Percentiles rank a stretch among this genome's conserved stretches.
phyloP scores from a whole-genome alignment of 2,329 filamentous ascomycete species.

The Pyrenophora teres region DNA sequence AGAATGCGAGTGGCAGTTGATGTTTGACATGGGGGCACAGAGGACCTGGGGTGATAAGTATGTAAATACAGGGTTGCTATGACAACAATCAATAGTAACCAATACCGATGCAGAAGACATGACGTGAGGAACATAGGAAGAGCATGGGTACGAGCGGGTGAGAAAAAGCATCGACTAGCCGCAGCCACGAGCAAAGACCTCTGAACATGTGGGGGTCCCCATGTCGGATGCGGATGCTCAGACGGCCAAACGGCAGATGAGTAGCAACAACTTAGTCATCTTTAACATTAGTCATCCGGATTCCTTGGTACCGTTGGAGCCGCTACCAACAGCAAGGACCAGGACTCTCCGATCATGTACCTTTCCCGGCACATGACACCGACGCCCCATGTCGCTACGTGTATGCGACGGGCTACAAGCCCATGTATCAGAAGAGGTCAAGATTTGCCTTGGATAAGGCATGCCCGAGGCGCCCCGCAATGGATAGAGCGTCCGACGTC shows the following conservation, averaged over 20 bases:
- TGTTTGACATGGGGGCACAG: constrained; percentile 32
- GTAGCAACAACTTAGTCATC: no score
- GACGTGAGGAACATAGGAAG: constrained; percentile 25
- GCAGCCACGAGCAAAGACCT: constrained; percentile 3
- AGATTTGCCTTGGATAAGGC: background rate
- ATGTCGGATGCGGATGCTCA: background rate
- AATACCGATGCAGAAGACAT: constrained; percentile 18
- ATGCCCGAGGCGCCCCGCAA: constrained; percentile 10
- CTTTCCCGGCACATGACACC: constrained; percentile 16
- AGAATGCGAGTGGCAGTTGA: constrained; percentile 39
- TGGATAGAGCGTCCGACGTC: constrained; percentile 8
- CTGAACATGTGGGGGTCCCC: constrained; percentile 19
- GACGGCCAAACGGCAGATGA: background rate
- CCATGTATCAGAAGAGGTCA: background rate
- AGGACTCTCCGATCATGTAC: constrained; percentile 31
- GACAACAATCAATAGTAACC: constrained; percentile 33
- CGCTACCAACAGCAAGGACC: constrained; percentile 11
- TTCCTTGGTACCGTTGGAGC: constrained; percentile 11
- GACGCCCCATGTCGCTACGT: constrained; percentile 31
- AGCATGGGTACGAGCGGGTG: constrained; percentile 13
- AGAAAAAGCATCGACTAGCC: constrained; percentile 8
- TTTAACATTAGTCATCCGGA: constrained; percentile 21
- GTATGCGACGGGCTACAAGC: constrained; percentile 25
- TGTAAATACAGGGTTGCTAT: constrained; percentile 41
- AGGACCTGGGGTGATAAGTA: constrained; percentile 28